These are phyloP conservation scores for Sporothrix schenckii DNA, from an alignment of 2,329 filamentous ascomycete genomes.

Conservation along the genomic window DNA sequence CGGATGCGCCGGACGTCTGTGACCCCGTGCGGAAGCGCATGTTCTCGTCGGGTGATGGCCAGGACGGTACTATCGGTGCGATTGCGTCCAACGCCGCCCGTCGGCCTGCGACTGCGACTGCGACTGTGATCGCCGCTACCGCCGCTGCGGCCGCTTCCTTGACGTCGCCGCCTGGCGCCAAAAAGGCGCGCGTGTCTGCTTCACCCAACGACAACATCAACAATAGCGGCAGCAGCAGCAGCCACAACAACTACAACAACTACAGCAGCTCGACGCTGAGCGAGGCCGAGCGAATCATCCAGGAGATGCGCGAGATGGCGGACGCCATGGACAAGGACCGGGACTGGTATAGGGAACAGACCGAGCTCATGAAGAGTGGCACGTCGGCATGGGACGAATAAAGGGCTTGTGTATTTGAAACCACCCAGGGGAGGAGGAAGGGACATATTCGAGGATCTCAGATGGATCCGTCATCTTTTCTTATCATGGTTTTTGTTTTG, in stretches of 20 bases:
- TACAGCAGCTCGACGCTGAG: constrained; percentile 8
- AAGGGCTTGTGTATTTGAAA: background rate
- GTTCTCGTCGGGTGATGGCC: constrained; percentile 21
- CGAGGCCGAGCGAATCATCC: constrained; percentile 45
- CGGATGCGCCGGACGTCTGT: constrained; percentile 18
- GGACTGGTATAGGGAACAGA: constrained; percentile 54
- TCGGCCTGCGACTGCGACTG: background rate
- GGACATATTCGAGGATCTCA: background rate
- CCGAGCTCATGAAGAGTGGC: constrained; percentile 43
- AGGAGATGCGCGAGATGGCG: constrained; percentile 49
- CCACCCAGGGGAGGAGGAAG: background rate
- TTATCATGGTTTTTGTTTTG: background rate
- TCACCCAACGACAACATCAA: background rate
- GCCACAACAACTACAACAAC: background rate
- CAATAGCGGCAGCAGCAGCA: background rate
- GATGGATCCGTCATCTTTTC: background rate
- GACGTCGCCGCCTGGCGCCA: constrained; percentile 19
- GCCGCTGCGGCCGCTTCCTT: background rate
- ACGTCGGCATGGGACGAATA: constrained; percentile 30
- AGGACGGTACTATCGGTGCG: constrained; percentile 13
- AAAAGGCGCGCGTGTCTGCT: constrained; percentile 30
- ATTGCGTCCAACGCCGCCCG: background rate
- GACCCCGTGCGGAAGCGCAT: constrained; percentile 27
- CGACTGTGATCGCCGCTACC: background rate
- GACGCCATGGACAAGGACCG: constrained; percentile 52